Conservation (phyloP, 768 basidiomycete species). For the Tulasnella sp. region DNA sequence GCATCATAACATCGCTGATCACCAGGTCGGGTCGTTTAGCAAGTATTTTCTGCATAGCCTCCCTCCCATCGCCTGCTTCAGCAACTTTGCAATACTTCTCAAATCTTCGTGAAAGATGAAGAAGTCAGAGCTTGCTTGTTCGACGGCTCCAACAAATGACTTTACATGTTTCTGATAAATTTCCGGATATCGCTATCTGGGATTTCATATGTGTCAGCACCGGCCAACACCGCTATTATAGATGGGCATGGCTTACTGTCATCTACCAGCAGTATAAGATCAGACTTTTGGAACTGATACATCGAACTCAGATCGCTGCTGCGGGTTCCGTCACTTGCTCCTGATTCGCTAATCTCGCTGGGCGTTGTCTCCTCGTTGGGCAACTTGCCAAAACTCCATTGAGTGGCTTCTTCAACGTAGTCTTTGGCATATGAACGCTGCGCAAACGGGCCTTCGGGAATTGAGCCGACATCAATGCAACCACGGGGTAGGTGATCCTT, state of each 20-base stretch:
- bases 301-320: constrained; percentile 26
- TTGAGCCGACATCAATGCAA: constrained; percentile 21
- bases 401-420: constrained; percentile 30
- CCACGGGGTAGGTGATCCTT: constrained; percentile 25
- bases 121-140: not conserved
- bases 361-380: not conserved
- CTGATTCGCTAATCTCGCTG: constrained; percentile 17
- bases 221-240: not conserved
- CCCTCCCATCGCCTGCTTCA: constrained; percentile 25
- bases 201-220: not conserved
- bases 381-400: constrained; percentile 22
- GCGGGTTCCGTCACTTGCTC: constrained; percentile 20
- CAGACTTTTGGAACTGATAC: constrained; percentile 25
- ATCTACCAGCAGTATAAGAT: constrained; percentile 25
- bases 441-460: not conserved
- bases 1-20: constrained; percentile 29
- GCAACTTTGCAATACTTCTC: constrained; percentile 25
- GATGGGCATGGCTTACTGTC: constrained; percentile 18
- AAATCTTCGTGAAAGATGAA: constrained; percentile 24
- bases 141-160: constrained; percentile 1
- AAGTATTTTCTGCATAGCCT: constrained; percentile 21
- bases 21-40: constrained; percentile 24
- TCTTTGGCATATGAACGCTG: constrained; percentile 25
- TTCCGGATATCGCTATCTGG: constrained; percentile 25
- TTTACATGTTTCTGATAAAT: constrained; percentile 25